Evolutionary conservation across 2,329 filamentous ascomycete species (phyloP), one percentile per base, ranked within the genome.

Genomic region (Podosphaera fusca): DNA sequence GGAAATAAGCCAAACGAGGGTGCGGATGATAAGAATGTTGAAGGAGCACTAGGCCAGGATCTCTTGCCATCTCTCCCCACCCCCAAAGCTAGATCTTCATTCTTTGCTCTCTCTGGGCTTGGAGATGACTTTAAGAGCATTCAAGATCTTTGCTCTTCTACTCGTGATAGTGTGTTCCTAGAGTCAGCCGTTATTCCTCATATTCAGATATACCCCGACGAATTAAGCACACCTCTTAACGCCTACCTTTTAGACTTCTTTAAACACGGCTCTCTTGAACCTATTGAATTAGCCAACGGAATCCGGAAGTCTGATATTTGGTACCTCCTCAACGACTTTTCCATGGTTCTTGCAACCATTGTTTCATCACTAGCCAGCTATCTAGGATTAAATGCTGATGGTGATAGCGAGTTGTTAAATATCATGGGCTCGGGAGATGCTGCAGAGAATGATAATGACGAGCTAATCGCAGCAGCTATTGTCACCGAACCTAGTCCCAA

Each of bases 241-340:
- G 79, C 80, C 0, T 85, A 85, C 64, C 69, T 89, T 0, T 79
- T 82, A 59, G 83, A 89, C 67, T 90, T 88, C 68, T 88, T 79
- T 73, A 84, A 80, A 67, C 81, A 89, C 62, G 84, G 84, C 2
- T 78, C 82, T 63, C 66, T 81, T 30, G 65, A 72, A 1, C 75
- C 79, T 0, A 69, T 89, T 2, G 75, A 77, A 10, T 69, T 67
- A 0, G 82, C 80, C 35, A 89, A 90, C 64, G 73, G 75, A 2
- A 80, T 90, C 64, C 78, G 77, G 50, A 47, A 40, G 1, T 40
- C 7, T n/a, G 56, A 64, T 59, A 74, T 86, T 7, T 89, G 84
- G 85, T 88, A 83, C 63, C 65, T 76, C 1, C 72, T 88, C 1
- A 85, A 87, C 59, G 77, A 83, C 63, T 81, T 81, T 66, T 80